Evolutionary conservation across 495 filamentous ascomycete species (phyloP), one percentile per base, ranked within the genome.

Genomic region (Entonaema liquescens): DNA sequence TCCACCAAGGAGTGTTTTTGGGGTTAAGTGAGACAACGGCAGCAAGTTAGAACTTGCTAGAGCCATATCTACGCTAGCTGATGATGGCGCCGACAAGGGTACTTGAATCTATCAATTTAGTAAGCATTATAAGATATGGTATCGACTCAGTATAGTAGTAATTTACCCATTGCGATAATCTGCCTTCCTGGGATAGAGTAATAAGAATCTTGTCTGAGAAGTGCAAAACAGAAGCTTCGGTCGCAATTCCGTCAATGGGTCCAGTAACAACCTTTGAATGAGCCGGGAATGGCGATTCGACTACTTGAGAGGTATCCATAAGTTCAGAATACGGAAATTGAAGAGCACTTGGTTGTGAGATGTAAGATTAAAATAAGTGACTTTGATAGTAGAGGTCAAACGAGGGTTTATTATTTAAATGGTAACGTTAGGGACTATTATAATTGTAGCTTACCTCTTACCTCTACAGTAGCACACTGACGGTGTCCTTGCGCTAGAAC

Each of bases 201-300:
- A 99, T 80, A 75, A 99, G 82, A 77, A 99, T 96, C 78, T 93
- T 97, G 83, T 99, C 95, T 11, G 90, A 88, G 82, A 98, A 98
- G 71, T 82, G 87, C 36, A 92, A 80, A 6, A 82, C 84, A 55
- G 87, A 89, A 50, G 92, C 89, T 71, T 93, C 89, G 3, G 95
- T 99, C 15, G 83, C 78, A 42, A 90, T 79, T 9, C 89, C 90
- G 69, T 89, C 85, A 38, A 97, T 85, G 29, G 82, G 68, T 21
- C 90, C 89, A 11, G 87, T 83, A 19, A 86, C 85, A 62, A 87
- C 86, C 72, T 90, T 94, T 1, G 89, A 91, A 5, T 80, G 72
- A 26, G 92, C 92, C n/a, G 95, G 95, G 76, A 92, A 99, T 6
- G 89, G 83, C 53, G 87, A 78, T 26, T 79, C 64, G 21, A 70